A percentile compares a stretch with the other conserved stretches of the same genome.
phyloP scores from a whole-genome alignment of 352 stramenopile genomes.

The Phytophthora quininea region DNA sequence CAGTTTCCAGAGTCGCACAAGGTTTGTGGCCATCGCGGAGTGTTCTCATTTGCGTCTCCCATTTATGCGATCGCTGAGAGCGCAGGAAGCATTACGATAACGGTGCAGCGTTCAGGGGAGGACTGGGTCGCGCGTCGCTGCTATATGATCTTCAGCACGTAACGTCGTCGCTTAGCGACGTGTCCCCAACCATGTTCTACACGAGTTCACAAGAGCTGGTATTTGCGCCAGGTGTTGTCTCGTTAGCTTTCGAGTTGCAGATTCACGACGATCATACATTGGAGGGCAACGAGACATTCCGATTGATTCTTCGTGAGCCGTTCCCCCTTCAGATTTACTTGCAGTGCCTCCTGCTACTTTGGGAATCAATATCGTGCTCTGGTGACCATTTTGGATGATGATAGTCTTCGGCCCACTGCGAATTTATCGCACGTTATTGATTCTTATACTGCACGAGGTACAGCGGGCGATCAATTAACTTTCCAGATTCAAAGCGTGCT shows the following conservation, averaged over 20 bases:
- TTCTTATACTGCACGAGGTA: constrained; percentile 34
- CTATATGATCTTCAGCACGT: constrained; percentile 88
- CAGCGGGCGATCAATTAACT: constrained; percentile 45
- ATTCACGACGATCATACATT: constrained; percentile 91
- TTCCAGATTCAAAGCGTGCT: constrained; percentile 68
- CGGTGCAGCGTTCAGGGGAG: constrained; percentile 88
- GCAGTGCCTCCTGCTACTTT: constrained; percentile 34
- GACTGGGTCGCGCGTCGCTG: constrained; percentile 72
- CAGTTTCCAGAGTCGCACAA: constrained; percentile 65
- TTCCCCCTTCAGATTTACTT: constrained; percentile 25
- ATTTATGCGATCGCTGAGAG: constrained; percentile 86
- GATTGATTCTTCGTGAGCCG: constrained; percentile 53
- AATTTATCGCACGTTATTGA: constrained; percentile 43
- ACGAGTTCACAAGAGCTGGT: constrained; percentile 79
- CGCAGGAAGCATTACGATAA: constrained; percentile 76
- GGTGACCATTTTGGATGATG: constrained; percentile 80
- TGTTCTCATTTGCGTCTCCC: constrained; percentile 88
- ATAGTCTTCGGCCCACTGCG: constrained; percentile 44
- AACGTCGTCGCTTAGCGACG: constrained; percentile 73
- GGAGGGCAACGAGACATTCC: constrained; percentile 74
- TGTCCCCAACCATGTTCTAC: constrained; percentile 89
- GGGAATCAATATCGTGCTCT: constrained; percentile 68
- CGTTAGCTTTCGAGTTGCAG: constrained; percentile 89
- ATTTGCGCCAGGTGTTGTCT: constrained; percentile 83
- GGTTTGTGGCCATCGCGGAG: constrained; percentile 91